Conservation (phyloP, 2,329 filamentous ascomycete species). For the Talaromyces amestolkiae region DNA sequence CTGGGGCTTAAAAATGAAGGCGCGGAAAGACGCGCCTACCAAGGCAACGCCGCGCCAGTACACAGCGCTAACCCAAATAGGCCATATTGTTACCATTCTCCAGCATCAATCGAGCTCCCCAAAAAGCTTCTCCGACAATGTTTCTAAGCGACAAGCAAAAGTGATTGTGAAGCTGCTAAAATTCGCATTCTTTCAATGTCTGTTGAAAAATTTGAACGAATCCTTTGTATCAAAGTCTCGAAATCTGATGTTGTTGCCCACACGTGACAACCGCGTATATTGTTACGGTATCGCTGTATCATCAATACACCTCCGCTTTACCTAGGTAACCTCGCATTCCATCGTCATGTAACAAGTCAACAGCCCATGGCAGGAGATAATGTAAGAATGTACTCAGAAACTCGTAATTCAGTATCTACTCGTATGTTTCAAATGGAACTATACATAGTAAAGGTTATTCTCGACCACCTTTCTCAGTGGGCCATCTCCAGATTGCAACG, state of each 20-base stretch:
- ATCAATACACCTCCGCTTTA: not conserved
- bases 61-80: not conserved
- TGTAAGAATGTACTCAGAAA: not conserved
- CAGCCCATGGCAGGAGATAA: not conserved
- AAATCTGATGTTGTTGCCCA: not conserved
- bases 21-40: conserved; percentile 10
- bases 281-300: not conserved
- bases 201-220: no score
- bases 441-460: not conserved
- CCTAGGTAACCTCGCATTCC: not conserved
- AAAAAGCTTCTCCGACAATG: not conserved
- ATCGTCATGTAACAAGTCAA: not conserved
- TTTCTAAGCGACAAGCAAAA: not conserved
- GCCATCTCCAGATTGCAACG: not conserved
- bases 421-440: not conserved
- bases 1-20: not conserved
- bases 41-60: not conserved
- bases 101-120: not conserved
- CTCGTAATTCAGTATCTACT: not conserved
- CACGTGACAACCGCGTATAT: not conserved
- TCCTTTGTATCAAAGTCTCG: not conserved
- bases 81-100: not conserved
- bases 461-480: not conserved
- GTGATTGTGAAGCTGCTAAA: no score
- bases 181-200: no score